Base-by-base conservation (phyloP, 1,139 yeast species). In the Debaryomyces robertsiae region DNA sequence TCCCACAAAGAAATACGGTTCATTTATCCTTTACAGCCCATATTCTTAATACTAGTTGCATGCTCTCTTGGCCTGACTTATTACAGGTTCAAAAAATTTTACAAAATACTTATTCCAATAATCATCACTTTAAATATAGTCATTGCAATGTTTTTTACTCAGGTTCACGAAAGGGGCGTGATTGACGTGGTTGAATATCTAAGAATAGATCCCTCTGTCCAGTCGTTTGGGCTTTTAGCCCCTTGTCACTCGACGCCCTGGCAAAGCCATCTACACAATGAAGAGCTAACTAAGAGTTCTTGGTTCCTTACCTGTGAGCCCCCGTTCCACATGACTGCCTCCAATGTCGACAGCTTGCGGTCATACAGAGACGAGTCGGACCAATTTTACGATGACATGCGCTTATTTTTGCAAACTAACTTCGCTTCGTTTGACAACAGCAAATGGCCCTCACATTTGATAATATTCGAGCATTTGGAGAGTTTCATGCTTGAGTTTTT, bases 181-280 rank as follows among this genome's bases (percentile, higher is more conserved):
- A 77, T 91, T 9, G 82, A 79, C 36, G 81, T 91, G 0, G 71
- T 86, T 15, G 60, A 76, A 9, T 73, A 71, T 40, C 54, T 93
- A 17, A 71, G 81, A 38, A 46, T 59, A 6, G 65, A 74, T 9
- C 63, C 72, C 0, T 51, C 57, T 1, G 69, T 79, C 4, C 48
- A 61, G 0, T 74, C 85, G 3, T 67, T 90, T 31, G 95, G 96
- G 1, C 84, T 93, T 49, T 60, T 94, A 14, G 88, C 91, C 57
- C 98, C 99, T 0, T 94, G 98, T 54, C 98, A 94, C 60, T 91
- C 98, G 0, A 91, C 98, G 0, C 98, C 98, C 2, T 88, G 95
- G 84, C 96, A 89, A 55, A 79, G 95, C 27, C 82, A 85, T 54
- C 62, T 94, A 32, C 96, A 90, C 54, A 64, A 85, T 17, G 60